Base-by-base conservation (phyloP, 768 basidiomycete genomes). In the Termitomyces sp. region DNA sequence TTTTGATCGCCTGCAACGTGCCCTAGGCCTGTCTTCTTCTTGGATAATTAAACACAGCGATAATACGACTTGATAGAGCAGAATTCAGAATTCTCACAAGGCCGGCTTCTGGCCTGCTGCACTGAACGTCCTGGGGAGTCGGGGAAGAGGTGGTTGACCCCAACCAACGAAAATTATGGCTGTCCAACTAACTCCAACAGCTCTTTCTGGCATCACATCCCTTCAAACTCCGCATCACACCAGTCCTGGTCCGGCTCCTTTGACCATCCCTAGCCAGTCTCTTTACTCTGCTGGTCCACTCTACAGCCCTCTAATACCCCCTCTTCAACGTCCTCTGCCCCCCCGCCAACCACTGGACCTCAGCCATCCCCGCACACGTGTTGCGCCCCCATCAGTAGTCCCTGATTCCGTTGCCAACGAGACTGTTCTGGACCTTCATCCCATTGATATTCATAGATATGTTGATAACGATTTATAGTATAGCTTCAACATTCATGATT, bases 1-100 rank as follows among this genome's bases (percentile, higher is more conserved):
- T 84, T 87, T 85, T 86, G 85, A 87, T 87, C 77, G 76, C 79
- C 80, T 75, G 77, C 85, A 87, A 87, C 86, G 86, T 89, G 86
- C 82, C 85, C 80, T 50, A 56, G 59, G 58, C 62, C 62, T 65
- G 64, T 58, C 57, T 75, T 75, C 72, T 77, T 75, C 78, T 74
- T 72, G 73, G 76, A 76, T 68, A 66, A 72, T 69, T 68, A 69
- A 63, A 30, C 52, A 52, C 52, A 26, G 6, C 36, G 62, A 63
- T 56, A 56, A 56, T 58, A 47, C 32, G 32, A 42, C 20, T 64
- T 54, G 55, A 61, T 35, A 46, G 51, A 35, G 33, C 59, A 55
- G n/a, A 52, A 38, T 14, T 45, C 57, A 55, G 33, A 52, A 14
- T 49, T 28, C 33, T 45, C 14, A 4, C 33, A 45, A 54, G n/a